Conservation (phyloP, 768 basidiomycete genomes). For the Auriscalpium vulgare region DNA sequence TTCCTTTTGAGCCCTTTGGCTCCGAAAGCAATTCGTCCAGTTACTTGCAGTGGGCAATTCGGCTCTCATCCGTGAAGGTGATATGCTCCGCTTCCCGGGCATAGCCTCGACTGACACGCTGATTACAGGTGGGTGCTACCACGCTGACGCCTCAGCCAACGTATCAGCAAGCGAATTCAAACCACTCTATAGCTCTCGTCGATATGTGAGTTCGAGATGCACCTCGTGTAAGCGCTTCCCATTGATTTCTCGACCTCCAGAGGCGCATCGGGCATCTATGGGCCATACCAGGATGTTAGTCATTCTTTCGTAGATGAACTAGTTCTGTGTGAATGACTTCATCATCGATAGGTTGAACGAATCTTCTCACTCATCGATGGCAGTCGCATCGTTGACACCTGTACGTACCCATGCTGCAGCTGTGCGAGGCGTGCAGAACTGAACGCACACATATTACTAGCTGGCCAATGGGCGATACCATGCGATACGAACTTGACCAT, state of each 20-base stretch:
- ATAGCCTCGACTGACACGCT: neutral
- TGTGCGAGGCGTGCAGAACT: too few relatives aligned
- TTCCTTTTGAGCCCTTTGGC: slow-evolving; percentile 61
- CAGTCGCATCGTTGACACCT: slow-evolving; percentile 60
- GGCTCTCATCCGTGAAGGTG: slow-evolving; percentile 48
- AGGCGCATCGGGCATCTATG: slow-evolving; percentile 64
- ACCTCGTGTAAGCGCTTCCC: neutral
- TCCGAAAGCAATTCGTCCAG: slow-evolving; percentile 51
- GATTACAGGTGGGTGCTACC: slow-evolving; percentile 1
- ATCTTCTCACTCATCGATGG: slow-evolving; percentile 52
- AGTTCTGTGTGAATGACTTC: too few relatives aligned
- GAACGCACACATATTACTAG: slow-evolving; percentile 17
- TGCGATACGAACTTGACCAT: slow-evolving; percentile 54
- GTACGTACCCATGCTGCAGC: slow-evolving; percentile 24
- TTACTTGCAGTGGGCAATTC: slow-evolving; percentile 72
- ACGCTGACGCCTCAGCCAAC: slow-evolving; percentile 50
- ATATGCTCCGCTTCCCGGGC: slow-evolving; percentile 9
- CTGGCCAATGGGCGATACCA: slow-evolving; percentile 71
- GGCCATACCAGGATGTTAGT: slow-evolving; percentile 70
- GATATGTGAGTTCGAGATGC: slow-evolving; percentile 48
- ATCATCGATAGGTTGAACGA: slow-evolving; percentile 47
- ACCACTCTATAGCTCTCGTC: slow-evolving; percentile 57
- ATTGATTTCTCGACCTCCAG: slow-evolving; percentile 26
- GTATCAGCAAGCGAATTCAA: slow-evolving; percentile 47
- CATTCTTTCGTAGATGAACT: neutral